These are phyloP conservation scores for Nadsonia commutata DNA, from an alignment of 1,139 yeast genomes.

Conservation along the genomic window DNA sequence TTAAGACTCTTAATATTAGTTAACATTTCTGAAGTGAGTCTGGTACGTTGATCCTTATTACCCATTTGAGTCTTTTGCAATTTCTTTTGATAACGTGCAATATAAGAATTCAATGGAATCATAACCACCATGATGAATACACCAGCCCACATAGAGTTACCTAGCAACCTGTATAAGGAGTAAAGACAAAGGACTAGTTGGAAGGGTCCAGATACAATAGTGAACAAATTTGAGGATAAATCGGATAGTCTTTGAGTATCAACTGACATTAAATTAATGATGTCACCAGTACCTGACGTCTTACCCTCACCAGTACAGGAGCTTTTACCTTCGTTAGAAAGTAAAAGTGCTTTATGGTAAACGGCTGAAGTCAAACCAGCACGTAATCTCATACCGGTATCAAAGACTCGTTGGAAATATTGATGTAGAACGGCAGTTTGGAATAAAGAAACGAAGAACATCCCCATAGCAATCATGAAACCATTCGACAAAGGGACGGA, in stretches of 20 bases:
- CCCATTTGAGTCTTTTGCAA: slow-evolving; percentile 67
- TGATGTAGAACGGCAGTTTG: slow-evolving; percentile 87
- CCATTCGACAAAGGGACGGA: slow-evolving; percentile 61
- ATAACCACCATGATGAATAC: slow-evolving; percentile 67
- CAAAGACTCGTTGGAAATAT: slow-evolving; percentile 80
- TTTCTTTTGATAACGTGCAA: slow-evolving; percentile 60
- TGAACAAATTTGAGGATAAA: slow-evolving; percentile 69
- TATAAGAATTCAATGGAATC: slow-evolving; percentile 69
- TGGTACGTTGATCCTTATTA: slow-evolving; percentile 52
- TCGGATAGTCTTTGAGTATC: slow-evolving; percentile 93
- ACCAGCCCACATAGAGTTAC: slow-evolving; percentile 96
- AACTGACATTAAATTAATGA: slow-evolving; percentile 92
- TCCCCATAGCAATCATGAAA: slow-evolving; percentile 61
- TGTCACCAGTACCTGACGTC: slow-evolving; percentile 62
- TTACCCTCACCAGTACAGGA: slow-evolving; percentile 32
- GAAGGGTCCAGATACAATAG: slow-evolving; percentile 94
- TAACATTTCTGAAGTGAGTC: slow-evolving; percentile 71
- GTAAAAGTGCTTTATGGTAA: slow-evolving; percentile 62
- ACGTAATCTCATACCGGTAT: slow-evolving; percentile 79
- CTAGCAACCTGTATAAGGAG: slow-evolving; percentile 62
- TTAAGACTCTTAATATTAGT: slow-evolving; percentile 86
- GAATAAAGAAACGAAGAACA: slow-evolving; percentile 69
- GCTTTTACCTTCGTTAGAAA: slow-evolving; percentile 75
- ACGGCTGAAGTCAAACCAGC: slow-evolving; percentile 67
- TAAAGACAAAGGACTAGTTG: slow-evolving; percentile 70